Conservation (phyloP, 2,329 filamentous ascomycete species). For the Trichoderma aggressivum region DNA sequence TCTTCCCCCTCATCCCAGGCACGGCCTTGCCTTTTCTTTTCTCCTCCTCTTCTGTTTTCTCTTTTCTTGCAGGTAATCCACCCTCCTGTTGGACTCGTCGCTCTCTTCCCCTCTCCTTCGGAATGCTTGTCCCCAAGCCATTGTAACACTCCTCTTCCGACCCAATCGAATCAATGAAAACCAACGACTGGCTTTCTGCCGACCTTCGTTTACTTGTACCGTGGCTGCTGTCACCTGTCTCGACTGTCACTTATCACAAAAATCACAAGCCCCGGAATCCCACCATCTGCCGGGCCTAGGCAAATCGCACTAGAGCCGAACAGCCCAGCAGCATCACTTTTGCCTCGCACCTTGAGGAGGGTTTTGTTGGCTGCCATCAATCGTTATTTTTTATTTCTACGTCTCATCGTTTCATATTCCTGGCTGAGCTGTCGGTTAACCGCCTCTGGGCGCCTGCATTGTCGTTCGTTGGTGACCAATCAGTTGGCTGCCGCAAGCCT, state of each 20-base stretch:
- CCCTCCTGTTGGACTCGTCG: slow-evolving; percentile 1
- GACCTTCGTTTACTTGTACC: not conserved
- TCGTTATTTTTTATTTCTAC: not conserved
- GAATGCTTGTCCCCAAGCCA: not conserved
- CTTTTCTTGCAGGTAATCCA: not conserved
- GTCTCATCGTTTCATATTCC: not conserved
- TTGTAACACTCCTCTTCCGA: not conserved
- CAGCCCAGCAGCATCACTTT: not conserved
- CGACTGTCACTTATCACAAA: slow-evolving; percentile 16
- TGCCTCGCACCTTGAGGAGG: not conserved
- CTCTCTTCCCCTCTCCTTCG: not conserved
- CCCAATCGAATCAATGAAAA: slow-evolving; percentile 14
- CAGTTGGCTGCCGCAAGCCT: not conserved
- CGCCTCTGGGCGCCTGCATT: not conserved
- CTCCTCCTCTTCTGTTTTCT: not conserved
- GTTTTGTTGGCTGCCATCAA: not conserved
- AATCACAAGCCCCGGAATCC: slow-evolving; percentile 12
- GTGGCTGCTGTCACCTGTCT: not conserved
- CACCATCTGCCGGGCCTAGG: slow-evolving; percentile 13
- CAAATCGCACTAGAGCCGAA: not conserved
- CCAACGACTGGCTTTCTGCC: slow-evolving; percentile 2
- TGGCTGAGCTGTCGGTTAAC: not conserved
- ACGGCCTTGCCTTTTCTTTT: not conserved
- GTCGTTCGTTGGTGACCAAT: not conserved
- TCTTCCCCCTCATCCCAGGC: slow-evolving; percentile 7